Evolutionary conservation across 495 filamentous ascomycete genomes (phyloP).

Genomic region (Halenospora varia): DNA sequence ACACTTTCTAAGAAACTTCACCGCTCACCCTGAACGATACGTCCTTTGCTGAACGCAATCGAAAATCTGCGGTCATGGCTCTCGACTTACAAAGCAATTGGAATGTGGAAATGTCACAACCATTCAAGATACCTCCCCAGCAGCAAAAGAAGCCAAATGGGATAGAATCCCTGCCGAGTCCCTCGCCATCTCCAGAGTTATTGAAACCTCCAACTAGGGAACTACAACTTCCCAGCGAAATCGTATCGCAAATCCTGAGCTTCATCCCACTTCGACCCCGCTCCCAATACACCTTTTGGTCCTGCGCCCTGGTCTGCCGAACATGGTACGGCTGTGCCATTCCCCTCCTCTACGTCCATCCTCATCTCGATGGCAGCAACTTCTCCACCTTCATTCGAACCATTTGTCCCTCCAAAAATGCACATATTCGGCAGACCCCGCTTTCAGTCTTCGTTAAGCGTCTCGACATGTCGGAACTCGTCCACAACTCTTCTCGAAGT

Average conservation of each 20-base stretch:
- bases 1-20: not conserved
- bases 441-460: constrained; percentile 51
- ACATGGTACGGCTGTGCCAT: constrained; percentile 62
- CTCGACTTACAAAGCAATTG: constrained; percentile 25
- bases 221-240: constrained; percentile 35
- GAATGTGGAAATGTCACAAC: constrained; percentile 23
- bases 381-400: constrained; percentile 58
- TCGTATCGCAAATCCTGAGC: constrained; percentile 45
- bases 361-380: constrained; percentile 45
- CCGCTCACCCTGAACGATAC: not conserved
- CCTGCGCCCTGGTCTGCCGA: constrained; percentile 53
- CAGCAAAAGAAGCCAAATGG: too few relatives aligned
- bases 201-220: constrained; percentile 10
- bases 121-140: constrained; percentile 10
- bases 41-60: too few relatives aligned
- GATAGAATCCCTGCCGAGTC: too few relatives aligned
- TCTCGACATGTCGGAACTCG: constrained; percentile 55
- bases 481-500: constrained; percentile 63
- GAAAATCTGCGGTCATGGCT: too few relatives aligned
- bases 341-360: constrained; percentile 50
- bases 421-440: constrained; percentile 48
- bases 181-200: not conserved
- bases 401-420: constrained; percentile 57
- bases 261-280: constrained; percentile 20
- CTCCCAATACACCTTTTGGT: constrained; percentile 43